Base-by-base conservation (phyloP, 2,329 filamentous ascomycete species). In the Davidsoniella virescens region DNA sequence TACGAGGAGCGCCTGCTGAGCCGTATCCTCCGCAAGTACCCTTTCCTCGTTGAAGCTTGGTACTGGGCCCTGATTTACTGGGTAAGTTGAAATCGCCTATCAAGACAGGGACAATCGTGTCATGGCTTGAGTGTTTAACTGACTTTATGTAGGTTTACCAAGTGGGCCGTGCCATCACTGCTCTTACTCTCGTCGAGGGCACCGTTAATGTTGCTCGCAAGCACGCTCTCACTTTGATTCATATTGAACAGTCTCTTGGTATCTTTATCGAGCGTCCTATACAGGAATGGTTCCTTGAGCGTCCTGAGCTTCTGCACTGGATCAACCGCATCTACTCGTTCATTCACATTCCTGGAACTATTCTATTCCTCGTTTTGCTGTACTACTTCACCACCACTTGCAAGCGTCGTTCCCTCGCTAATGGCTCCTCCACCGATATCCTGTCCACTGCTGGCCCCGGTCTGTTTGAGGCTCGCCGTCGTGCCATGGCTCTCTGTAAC, bases 11-110 rank as follows among this genome's bases (percentile, higher is more conserved):
- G 75, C 44, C 63, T 80, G 10, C 65, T 83, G 47, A 82, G 78
- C 59, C 70, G 80, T 4, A 56, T 86, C 36, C 69, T 86, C 12
- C 70, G 70, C 52, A 80, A 75, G 59, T 76, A 84, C 56, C 82
- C 83, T 0, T 87, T 87, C 59, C 62, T 86, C 25, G 78, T 79
- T 1, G 83, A 87, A 63, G 80, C 75, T 39, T 86, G 81, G 80
- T 86, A 86, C 58, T 86, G 82, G 82, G 76, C 78, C 2, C 65
- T 84, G 55, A 79, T 86, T 47, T 86, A 86, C 65, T 86, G 82
- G 80, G 81, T 84, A 71, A 57, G 73, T 60, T 50, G n/a, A 14
- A 45, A 25, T n/a, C 40, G 37, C 7, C n/a, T 44, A 7, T 17
- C 16, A 20, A 38, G 9, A 9, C 5, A 29, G 39, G 20, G 20